A percentile compares a stretch with the other conserved stretches of the same genome.
Conservation (phyloP, 768 basidiomycete species). For the Mycena chlorophos region DNA sequence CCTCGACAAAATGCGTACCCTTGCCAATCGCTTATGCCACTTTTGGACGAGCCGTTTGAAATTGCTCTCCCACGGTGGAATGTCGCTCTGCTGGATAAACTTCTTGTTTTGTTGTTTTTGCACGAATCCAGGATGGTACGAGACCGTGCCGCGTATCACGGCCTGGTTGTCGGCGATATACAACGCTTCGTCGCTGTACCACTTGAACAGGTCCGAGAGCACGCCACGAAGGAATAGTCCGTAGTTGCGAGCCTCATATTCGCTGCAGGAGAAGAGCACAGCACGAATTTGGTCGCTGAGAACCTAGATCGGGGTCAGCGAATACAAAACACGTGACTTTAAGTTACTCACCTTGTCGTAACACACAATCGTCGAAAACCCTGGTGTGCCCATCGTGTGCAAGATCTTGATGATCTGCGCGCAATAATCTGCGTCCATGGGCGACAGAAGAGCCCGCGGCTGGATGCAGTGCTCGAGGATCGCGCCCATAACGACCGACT, state of each 20-base stretch:
- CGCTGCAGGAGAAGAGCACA: conserved; percentile 89
- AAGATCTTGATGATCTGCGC: conserved; percentile 87
- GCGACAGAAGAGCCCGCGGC: conserved; percentile 89
- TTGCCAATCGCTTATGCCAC: conserved; percentile 77
- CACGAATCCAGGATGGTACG: conserved; percentile 71
- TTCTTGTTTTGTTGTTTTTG: conserved; percentile 46
- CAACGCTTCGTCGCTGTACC: conserved; percentile 74
- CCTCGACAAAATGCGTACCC: conserved; percentile 41
- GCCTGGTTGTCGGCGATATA: conserved; percentile 73
- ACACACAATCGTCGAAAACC: conserved; percentile 81
- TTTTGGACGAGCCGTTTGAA: conserved; percentile 76
- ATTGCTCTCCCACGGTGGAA: conserved; percentile 62
- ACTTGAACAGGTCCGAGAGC: conserved; percentile 73
- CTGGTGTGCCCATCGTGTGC: conserved; percentile 85
- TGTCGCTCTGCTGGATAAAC: conserved; percentile 45
- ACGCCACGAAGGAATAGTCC: conserved; percentile 90
- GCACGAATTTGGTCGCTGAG: conserved; percentile 83
- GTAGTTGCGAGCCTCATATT: conserved; percentile 94
- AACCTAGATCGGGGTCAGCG: conserved; percentile 49
- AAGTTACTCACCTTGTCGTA: conserved; percentile 69
- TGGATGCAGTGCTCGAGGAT: conserved; percentile 91
- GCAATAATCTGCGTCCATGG: conserved; percentile 95
- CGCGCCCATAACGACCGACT: conserved; percentile 53
- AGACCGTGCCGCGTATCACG: conserved; percentile 58
- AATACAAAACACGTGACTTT: background rate